Percentiles rank a stretch among this genome's conserved stretches.
phyloP scores from a whole-genome alignment of 2,329 filamentous ascomycete genomes.

The Monilinia polystroma region DNA sequence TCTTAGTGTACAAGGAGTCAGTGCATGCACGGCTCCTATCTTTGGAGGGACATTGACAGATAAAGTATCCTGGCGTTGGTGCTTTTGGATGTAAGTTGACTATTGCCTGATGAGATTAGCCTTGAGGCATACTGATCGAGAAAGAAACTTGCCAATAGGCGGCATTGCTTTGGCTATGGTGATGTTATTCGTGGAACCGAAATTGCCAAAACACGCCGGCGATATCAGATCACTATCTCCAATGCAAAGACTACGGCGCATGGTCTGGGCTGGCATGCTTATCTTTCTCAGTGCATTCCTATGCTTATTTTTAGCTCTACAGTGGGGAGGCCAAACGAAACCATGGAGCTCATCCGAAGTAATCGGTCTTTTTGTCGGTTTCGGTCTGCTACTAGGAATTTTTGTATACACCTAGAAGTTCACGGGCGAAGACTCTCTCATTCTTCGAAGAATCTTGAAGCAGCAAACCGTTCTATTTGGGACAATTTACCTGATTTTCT shows the following conservation, averaged over 20 bases:
- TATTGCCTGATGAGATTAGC: not conserved
- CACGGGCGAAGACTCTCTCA: not conserved
- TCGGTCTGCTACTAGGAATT: constrained; percentile 32
- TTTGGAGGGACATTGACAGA: constrained; percentile 46
- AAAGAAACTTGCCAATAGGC: constrained; percentile 26
- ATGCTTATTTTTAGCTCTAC: constrained; percentile 56
- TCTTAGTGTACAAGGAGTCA: constrained; percentile 18
- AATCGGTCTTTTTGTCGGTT: constrained; percentile 38
- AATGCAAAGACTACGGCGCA: constrained; percentile 26
- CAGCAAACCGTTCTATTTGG: constrained; percentile 7
- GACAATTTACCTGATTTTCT: not conserved
- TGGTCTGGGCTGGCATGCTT: constrained; percentile 62
- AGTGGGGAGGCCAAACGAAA: not conserved
- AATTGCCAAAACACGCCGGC: not conserved
- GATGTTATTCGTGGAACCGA: not conserved
- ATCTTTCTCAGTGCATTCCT: constrained; percentile 51
- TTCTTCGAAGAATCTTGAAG: not conserved
- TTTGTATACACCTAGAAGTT: constrained; percentile 23
- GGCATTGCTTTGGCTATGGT: constrained; percentile 18
- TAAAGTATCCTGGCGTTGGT: constrained; percentile 42
- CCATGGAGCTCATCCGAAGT: constrained; percentile 35
- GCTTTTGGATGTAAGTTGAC: constrained; percentile 25
- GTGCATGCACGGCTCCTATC: constrained; percentile 28
- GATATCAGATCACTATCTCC: not conserved
- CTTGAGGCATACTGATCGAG: not conserved